Evolutionary conservation across 345 rosid genomes (phyloP), one percentile per base, ranked within the genome.

Genomic region (Gossypium sturtianum): DNA sequence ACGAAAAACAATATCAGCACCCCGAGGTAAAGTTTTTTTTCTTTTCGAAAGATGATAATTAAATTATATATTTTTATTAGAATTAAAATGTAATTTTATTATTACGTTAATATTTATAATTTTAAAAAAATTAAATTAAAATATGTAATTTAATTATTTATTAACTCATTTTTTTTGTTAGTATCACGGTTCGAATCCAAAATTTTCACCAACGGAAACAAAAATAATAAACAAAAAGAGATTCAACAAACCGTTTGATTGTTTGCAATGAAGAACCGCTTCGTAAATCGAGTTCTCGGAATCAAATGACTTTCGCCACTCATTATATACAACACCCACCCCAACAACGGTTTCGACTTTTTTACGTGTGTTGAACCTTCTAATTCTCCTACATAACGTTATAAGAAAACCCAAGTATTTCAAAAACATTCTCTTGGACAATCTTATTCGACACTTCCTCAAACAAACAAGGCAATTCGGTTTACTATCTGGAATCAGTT

Each of bases 251-350:
- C 97, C 94, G 9, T 86, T 83, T 22, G 98, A 94, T 87, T 86
- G 86, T 76, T 94, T 92, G 89, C 98, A 94, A 81, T 94, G 98
- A 54, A 94, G 94, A 78, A 94, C 98, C 2, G 97, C 98, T 71
- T 94, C 98, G 69, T 92, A 82, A 61, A 92, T 94, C 13, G 98
- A 92, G 84, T 88, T 88, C 68, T 92, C 98, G 1, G 97, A 90
- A 71, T 92, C 94, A 52, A 90, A 91, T 43, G 97, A 92, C 74
- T 73, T 82, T 63, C 94, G 84, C 93, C 97, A 88, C 62, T 82
- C 82, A 71, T 90, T 92, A 34, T 34, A 34, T 5, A 34, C 41
- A 34, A 34, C 7, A 5, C 41, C 5, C 41, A 34, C 41, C 5
- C 41, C 41, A 34, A 34, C 41, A 34, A 34, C 41, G 41, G 41